Evolutionary conservation across 257 asterid genomes (phyloP), one percentile per base, ranked within the genome.

Genomic region (Avicennia marina): DNA sequence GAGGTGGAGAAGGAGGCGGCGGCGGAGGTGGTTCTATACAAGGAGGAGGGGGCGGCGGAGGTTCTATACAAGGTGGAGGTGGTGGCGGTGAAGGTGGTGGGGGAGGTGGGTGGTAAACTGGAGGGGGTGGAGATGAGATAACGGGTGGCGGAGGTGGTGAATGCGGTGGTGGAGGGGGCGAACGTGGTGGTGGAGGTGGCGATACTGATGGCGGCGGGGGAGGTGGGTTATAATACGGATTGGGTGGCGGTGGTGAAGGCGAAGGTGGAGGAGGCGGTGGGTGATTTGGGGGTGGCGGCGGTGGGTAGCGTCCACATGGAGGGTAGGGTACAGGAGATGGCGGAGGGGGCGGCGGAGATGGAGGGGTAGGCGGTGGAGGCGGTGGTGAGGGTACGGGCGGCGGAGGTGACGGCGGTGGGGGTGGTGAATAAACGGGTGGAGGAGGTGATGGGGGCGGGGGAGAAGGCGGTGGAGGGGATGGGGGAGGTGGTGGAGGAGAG

Each of bases 21-120:
- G 78, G 75, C 5, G 81, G 76, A 1, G 81, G 90, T 24, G 86
- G 86, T 15, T 82, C 84, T 44, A 79, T 67, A 75, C 81, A 77
- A 16, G 82, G 69, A 2, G 85, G 72, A 1, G 87, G 90, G 0
- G 85, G 79, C 0, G 89, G 81, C 25, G 80, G 72, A 1, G 78
- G 63, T 63, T 72, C 57, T 43, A 63, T 39, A 26, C 59, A 55
- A 2, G 75, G 76, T 4, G 79, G 75, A 0, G 81, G 71, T 0
- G 84, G 90, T 4, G 82, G 75, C 34, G 87, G 91, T 9, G 87
- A 85, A 11, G 88, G 80, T 4, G 82, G 75, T 40, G 87, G 91
- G 11, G 87, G 87, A 11, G 88, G 80, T 6, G 82, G 76, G 46
- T 43, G 65, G 25, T 68, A 72, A 4, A 63, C 48, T 3, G 83